Base-by-base conservation (phyloP, 1,139 yeast genomes). In the Kodamaea alishanica region DNA sequence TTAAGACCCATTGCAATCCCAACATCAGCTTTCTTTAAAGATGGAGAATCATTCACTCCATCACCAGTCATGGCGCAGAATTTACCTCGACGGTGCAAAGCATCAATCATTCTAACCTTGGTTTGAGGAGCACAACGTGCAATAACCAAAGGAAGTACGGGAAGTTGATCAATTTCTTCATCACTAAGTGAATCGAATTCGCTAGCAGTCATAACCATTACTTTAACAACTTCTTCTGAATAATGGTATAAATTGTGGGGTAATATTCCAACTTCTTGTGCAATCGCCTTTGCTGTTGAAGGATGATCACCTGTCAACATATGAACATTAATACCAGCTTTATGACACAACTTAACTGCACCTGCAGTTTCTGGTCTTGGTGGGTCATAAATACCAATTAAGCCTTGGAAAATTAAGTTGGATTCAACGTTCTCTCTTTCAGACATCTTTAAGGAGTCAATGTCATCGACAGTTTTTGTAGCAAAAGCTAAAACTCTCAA, bases 81-180 rank as follows among this genome's bases (percentile, higher is more conserved):
- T 48, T 72, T 70, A 4, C 67, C 63, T 24, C 70, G 55, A 30
- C 73, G 62, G 44, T 75, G 79, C 41, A 75, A 60, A n/a, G 69
- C 72, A 32, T 72, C 75, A 31, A 75, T 77, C 56, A 75, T 65
- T 34, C 73, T 47, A 6, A 68, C 71, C 55, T 75, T 75, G 39
- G 77, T 78, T 35, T 62, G 60, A n/a, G 81, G 80, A 31, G 77
- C 80, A 47, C 77, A 77, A 40, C 80, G 63, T 12, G 79, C 76
- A 52, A 75, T 53, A 54, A 57, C 60, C 54, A 65, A 38, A 0
- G 69, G 69, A 40, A 64, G 56, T 4, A 63, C 67, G 5, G 68
- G 68, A 36, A 64, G 56, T 2, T 46, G 44, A 36, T 64, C 69
- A 28, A 64, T 58, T 42, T 62, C 58, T 3, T 50, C 54, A 32